A percentile compares a stretch with the other conserved stretches of the same genome.
phyloP scores from a whole-genome alignment of 2,329 filamentous ascomycete species.

The Aureobasidium lini region DNA sequence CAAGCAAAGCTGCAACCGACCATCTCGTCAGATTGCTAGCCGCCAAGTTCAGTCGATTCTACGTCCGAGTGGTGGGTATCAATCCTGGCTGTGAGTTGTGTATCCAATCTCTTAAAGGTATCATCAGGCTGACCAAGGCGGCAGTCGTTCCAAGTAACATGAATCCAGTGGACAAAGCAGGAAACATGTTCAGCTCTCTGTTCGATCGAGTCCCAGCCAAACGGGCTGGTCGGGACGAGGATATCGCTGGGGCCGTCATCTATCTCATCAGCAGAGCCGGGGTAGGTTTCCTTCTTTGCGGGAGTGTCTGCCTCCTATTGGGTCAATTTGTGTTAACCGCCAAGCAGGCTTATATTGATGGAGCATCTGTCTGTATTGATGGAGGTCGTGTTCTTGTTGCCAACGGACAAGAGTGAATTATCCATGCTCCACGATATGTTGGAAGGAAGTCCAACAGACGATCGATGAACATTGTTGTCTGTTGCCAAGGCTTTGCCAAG shows the following conservation, averaged over 20 bases:
- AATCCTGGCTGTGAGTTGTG: conserved; percentile 35
- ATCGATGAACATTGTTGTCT: too few species aligned
- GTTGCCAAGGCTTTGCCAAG: too few species aligned
- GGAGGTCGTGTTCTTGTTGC: conserved; percentile 35
- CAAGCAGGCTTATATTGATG: conserved; percentile 34
- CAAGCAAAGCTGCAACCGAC: conserved; percentile 47
- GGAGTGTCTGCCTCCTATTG: neutral
- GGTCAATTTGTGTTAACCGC: neutral
- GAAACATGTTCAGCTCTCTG: conserved; percentile 35
- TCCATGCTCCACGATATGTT: too few species aligned
- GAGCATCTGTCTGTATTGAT: conserved; percentile 34
- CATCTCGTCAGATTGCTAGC: conserved; percentile 44
- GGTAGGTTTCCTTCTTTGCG: conserved; percentile 21
- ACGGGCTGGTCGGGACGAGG: conserved; percentile 33
- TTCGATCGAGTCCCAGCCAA: conserved; percentile 29
- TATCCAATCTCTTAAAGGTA: neutral
- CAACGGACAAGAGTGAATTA: conserved; percentile 24
- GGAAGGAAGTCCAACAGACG: too few species aligned
- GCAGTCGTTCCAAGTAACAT: conserved; percentile 38
- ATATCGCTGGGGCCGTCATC: conserved; percentile 38
- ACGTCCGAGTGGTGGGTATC: conserved; percentile 37
- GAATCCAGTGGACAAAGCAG: conserved; percentile 36
- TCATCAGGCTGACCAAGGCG: neutral
- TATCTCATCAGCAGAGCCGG: conserved; percentile 38
- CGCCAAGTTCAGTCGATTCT: conserved; percentile 40